These are phyloP conservation scores for Cladosporium sp. DNA, from an alignment of 2,329 filamentous ascomycete genomes.

Conservation along the genomic window DNA sequence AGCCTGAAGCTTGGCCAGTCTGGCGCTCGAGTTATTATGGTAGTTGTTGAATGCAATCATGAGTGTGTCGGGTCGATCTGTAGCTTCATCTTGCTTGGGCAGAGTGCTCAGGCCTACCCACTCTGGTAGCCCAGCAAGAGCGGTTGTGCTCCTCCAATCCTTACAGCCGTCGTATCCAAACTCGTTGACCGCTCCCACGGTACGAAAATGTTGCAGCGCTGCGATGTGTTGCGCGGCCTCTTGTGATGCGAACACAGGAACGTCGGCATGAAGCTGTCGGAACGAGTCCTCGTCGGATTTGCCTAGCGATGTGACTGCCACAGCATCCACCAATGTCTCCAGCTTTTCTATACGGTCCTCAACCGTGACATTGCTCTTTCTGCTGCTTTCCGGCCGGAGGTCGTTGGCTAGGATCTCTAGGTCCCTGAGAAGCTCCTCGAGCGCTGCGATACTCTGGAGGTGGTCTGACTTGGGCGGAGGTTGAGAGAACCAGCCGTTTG, in stretches of 20 bases:
- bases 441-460: conserved; percentile 52
- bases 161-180: conserved; percentile 42
- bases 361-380: conserved; percentile 19
- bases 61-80: conserved; percentile 63
- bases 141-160: conserved; percentile 51
- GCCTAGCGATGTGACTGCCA: conserved; percentile 65
- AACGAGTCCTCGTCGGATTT: conserved; percentile 64
- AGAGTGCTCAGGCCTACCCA: conserved; percentile 64
- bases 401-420: conserved; percentile 49
- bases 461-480: background rate
- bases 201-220: conserved; percentile 61
- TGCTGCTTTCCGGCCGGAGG: conserved; percentile 28
- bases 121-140: conserved; percentile 51
- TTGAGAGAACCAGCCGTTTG: conserved; percentile 8
- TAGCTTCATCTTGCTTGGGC: conserved; percentile 47
- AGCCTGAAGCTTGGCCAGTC: conserved; percentile 17
- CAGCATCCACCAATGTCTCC: conserved; percentile 55
- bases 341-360: conserved; percentile 14
- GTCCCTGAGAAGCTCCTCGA: conserved; percentile 56
- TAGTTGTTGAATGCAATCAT: conserved; percentile 56
- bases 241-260: conserved; percentile 62
- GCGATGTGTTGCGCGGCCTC: conserved; percentile 60
- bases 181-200: conserved; percentile 53
- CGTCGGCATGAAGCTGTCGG: conserved; percentile 53
- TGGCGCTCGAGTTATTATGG: conserved; percentile 22